Evolutionary conservation across 2,329 filamentous ascomycete species (phyloP).

Genomic region (Fusarium newnesense): DNA sequence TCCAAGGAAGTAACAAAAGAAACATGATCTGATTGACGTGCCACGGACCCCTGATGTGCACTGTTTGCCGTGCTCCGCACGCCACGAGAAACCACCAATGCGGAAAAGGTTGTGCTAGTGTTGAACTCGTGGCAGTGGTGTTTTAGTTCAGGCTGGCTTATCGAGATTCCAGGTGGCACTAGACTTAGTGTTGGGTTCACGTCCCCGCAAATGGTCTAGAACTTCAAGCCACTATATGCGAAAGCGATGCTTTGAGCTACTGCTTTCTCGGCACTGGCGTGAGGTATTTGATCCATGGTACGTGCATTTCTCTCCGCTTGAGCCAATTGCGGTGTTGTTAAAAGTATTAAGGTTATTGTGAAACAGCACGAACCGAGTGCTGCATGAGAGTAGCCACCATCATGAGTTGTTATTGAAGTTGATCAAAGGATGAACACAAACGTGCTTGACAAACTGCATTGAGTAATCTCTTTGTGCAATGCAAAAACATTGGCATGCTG

Average conservation of each 20-base stretch:
- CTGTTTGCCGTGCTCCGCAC: background rate
- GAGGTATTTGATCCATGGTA: background rate
- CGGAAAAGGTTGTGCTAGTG: background rate
- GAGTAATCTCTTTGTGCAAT: background rate
- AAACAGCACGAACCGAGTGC: background rate
- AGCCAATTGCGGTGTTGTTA: background rate
- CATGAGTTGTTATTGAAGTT: no score
- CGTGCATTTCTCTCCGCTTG: background rate
- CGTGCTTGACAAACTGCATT: background rate
- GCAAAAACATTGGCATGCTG: background rate
- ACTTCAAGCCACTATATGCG: constrained; percentile 5
- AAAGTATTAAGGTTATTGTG: background rate
- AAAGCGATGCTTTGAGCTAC: constrained; percentile 6
- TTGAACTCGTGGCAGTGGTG: background rate
- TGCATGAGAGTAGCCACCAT: background rate
- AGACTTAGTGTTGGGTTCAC: background rate
- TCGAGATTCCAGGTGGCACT: constrained; percentile 1
- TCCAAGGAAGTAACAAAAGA: background rate
- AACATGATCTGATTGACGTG: background rate
- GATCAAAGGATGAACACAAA: background rate
- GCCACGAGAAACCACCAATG: background rate
- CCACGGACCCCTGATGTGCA: background rate
- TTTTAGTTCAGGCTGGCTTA: background rate
- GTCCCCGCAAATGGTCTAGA: constrained; percentile 38
- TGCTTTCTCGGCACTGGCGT: background rate